Conservation (phyloP, 164 flowering plant genomes). For the Magnolia kwangsiensis region DNA sequence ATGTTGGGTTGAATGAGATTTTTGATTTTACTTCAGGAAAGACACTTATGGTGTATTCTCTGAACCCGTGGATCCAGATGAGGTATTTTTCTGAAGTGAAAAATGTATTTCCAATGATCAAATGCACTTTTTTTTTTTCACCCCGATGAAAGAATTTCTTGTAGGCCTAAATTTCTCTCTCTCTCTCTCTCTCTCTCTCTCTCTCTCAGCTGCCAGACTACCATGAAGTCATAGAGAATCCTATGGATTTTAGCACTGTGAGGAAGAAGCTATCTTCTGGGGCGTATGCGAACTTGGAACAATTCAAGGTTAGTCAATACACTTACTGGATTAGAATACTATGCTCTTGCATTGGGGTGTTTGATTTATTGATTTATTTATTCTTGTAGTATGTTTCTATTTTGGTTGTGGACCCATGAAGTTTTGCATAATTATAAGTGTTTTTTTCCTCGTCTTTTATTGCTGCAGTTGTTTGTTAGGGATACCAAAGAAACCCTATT, state of each 20-base stretch:
- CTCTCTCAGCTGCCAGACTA: conserved; percentile 82
- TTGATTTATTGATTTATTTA: background rate
- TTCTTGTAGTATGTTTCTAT: background rate
- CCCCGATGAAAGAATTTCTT: background rate
- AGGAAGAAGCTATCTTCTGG: conserved; percentile 63
- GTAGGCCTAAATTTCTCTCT: background rate
- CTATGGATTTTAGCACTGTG: conserved; percentile 88
- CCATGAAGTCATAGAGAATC: conserved; percentile 72
- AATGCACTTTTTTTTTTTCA: no score
- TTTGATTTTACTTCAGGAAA: conserved; percentile 52
- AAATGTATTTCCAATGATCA: background rate
- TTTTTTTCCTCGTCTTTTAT: background rate
- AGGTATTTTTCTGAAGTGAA: conserved; percentile 40
- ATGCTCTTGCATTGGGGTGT: background rate
- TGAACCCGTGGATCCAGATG: conserved; percentile 92
- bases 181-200: background rate
- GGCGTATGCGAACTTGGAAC: conserved; percentile 60
- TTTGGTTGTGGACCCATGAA: background rate
- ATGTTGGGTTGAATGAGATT: conserved; percentile 9
- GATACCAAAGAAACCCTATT: background rate
- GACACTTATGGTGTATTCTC: conserved; percentile 87
- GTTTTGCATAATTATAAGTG: background rate
- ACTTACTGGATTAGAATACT: background rate
- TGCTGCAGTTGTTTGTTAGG: background rate
- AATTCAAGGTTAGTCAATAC: conserved; percentile 65